Conservation (phyloP, 148 eudicot genomes). For the Oxyria digyna region DNA sequence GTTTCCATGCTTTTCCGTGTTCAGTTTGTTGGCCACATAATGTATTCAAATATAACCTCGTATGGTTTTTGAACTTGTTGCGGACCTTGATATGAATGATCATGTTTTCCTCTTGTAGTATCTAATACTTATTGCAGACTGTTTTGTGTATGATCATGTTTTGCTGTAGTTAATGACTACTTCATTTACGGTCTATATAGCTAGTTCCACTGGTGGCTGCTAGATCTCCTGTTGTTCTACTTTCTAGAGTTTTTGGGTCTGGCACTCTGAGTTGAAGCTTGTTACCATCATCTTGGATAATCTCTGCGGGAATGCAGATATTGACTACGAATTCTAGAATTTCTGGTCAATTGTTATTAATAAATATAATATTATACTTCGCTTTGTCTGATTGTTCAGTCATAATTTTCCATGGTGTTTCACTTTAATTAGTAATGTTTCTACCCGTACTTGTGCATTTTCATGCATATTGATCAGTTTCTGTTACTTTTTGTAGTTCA, state of each 20-base stretch:
- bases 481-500: constrained; percentile 30
- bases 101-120: background rate
- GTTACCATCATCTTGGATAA: background rate
- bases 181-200: no score
- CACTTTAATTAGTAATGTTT: background rate
- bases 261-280: background rate
- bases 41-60: background rate
- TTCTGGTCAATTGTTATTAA: background rate
- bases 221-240: background rate
- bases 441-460: background rate
- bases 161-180: no score
- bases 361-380: background rate
- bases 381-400: background rate
- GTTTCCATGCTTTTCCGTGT: background rate
- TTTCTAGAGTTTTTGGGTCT: background rate
- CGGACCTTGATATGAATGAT: background rate
- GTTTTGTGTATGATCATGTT: no score
- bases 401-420: background rate
- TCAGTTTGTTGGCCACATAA: constrained; percentile 1
- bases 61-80: background rate
- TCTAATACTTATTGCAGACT: no score
- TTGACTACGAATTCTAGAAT: background rate
- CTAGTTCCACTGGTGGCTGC: no score
- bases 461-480: background rate
- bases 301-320: background rate